Base-by-base conservation (phyloP, 306 rosid genomes). In the Cucurbita moschata region DNA sequence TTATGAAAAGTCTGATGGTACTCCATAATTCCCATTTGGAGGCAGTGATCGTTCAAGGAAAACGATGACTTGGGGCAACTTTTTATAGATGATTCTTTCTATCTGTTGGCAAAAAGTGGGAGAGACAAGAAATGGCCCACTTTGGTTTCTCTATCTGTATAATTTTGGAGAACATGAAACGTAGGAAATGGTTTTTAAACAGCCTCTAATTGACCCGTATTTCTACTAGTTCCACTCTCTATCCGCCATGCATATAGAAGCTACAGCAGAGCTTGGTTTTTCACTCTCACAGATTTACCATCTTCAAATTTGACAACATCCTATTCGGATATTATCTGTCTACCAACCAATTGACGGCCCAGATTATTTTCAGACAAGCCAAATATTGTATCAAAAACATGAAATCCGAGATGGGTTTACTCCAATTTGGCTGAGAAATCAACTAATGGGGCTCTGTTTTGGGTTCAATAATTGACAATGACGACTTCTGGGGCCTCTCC, bases 21-120 rank as follows among this genome's bases (percentile, higher is more conserved):
- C 62, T 88, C 96, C 96, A 92, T 89, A 76, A 74, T 58, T 84
- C 76, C 80, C 88, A 79, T 86, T 68, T 68, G 44, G 46, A 39
- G 52, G 76, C 40, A 47, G 18, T 21, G 73, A 47, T 77, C 79
- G 82, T 50, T 16, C 57, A 49, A 64, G 74, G 46, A 46, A 5
- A 59, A 70, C 6, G n/a, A 42, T 43, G 52, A 19, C 12, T 70
- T 51, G 6, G 59, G 55, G 16, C 1, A 49, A 26, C 73, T 40
- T 23, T 69, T 70, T 70, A 70, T 70, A 70, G 74, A 50, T 70
- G 58, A 23, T 7, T 70, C 49, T 6, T 19, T 16, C 56, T 21
- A 23, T 58, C 43, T 30, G 19, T 60, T 60, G 66, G 66, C 57
- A 70, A 70, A 70, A 70, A 70, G 74, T 50, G 74, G 74, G 60